Percentiles rank a stretch among this genome's conserved stretches.
These are phyloP conservation scores for Cordia subcordata DNA, from an alignment of 257 asterid genomes.

Conservation along the genomic window DNA sequence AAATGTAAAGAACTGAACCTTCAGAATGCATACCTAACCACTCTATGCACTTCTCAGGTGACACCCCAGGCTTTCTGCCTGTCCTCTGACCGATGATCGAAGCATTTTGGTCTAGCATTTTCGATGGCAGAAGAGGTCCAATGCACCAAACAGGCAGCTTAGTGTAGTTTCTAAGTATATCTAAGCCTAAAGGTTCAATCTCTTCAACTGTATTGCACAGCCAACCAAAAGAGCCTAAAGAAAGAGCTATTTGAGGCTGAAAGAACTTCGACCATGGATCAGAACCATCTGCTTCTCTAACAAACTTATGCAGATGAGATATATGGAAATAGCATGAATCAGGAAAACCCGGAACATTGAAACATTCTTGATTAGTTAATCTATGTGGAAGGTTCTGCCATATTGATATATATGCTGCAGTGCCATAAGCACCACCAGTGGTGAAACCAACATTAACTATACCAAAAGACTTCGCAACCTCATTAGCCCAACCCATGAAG, in stretches of 20 bases:
- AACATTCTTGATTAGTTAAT: constrained; percentile 24
- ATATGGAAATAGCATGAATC: constrained; percentile 42
- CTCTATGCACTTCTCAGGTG: constrained; percentile 56
- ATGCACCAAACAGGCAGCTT: constrained; percentile 73
- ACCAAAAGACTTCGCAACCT: constrained; percentile 51
- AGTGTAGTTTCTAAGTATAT: constrained; percentile 28
- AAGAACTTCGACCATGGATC: constrained; percentile 79
- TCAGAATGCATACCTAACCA: constrained; percentile 53
- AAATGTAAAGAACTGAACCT: constrained; percentile 60
- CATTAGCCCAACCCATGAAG: constrained; percentile 67
- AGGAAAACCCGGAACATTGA: constrained; percentile 53
- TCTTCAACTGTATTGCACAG: constrained; percentile 66
- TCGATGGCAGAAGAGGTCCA: constrained; percentile 73
- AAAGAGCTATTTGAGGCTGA: constrained; percentile 37
- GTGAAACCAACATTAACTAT: constrained; percentile 50
- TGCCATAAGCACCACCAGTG: constrained; percentile 85
- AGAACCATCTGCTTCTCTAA: constrained; percentile 61
- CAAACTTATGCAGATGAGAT: constrained; percentile 51
- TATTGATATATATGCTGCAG: constrained; percentile 60
- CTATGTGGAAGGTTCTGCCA: constrained; percentile 88
- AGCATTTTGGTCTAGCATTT: constrained; percentile 28
- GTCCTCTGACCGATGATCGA: constrained; percentile 34
- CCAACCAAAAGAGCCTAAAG: constrained; percentile 49
- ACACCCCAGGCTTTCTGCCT: constrained; percentile 58
- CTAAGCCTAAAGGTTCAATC: constrained; percentile 60